Evolutionary conservation across 768 basidiomycete genomes (phyloP).

Genomic region (Boletus tomentosulus): DNA sequence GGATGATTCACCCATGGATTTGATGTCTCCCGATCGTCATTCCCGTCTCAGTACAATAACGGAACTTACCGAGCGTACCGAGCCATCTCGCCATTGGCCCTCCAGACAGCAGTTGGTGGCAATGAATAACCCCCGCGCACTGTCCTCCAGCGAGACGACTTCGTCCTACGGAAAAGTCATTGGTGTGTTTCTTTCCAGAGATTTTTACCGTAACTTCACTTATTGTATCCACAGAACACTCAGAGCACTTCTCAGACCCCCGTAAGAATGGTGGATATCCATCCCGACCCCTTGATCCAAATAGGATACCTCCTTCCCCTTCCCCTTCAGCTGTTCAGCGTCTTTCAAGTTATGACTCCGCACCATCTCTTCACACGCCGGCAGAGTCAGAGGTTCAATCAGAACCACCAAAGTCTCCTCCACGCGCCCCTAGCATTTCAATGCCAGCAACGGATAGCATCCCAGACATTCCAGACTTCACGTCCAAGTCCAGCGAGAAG

Average conservation of each 20-base stretch:
- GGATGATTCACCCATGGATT: constrained; percentile 32
- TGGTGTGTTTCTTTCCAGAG: constrained; percentile 37
- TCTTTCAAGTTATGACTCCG: constrained; percentile 54
- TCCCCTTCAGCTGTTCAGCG: constrained; percentile 62
- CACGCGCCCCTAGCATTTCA: constrained; percentile 40
- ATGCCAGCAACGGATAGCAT: constrained; percentile 45
- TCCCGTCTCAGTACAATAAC: constrained; percentile 59
- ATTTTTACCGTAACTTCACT: not conserved
- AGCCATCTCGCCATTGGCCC: constrained; percentile 48
- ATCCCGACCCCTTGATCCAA: constrained; percentile 42
- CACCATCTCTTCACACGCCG: constrained; percentile 50
- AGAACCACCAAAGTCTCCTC: constrained; percentile 34
- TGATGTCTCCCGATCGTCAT: constrained; percentile 26
- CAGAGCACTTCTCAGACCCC: constrained; percentile 13
- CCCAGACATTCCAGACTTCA: constrained; percentile 52
- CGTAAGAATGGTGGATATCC: constrained; percentile 5
- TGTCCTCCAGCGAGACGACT: constrained; percentile 31
- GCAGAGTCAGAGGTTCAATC: constrained; percentile 33
- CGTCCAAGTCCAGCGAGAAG: constrained; percentile 42
- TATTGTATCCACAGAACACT: constrained; percentile 18
- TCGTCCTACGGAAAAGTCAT: constrained; percentile 65
- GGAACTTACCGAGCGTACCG: constrained; percentile 64
- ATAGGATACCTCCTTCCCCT: constrained; percentile 60
- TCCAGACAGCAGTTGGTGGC: constrained; percentile 37
- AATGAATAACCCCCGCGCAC: constrained; percentile 39